phyloP scores from a whole-genome alignment of 495 filamentous ascomycete genomes.

The Penicillium flavigenum region DNA sequence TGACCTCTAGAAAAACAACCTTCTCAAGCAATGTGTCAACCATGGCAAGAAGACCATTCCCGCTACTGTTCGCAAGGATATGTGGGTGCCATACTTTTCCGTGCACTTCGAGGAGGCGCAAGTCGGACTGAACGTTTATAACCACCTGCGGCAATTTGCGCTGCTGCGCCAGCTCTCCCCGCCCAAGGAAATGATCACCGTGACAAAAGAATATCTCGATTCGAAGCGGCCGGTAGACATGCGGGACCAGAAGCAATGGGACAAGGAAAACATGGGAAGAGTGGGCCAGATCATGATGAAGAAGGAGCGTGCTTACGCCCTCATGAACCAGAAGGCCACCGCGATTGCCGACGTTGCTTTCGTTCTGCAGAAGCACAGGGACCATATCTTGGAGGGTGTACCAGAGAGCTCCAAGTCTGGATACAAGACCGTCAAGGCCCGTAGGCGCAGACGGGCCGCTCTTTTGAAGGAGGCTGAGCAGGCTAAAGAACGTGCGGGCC shows the following conservation, averaged over 20 bases:
- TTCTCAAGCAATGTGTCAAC: conserved; percentile 75
- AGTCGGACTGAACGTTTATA: conserved; percentile 72
- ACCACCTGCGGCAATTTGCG: conserved; percentile 77
- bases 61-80: conserved; percentile 76
- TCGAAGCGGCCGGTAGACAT: conserved; percentile 64
- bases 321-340: conserved; percentile 92
- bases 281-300: conserved; percentile 47
- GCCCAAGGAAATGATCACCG: conserved; percentile 50
- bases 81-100: conserved; percentile 80
- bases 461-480: conserved; percentile 40
- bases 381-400: conserved; percentile 36
- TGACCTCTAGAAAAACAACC: conserved; percentile 56
- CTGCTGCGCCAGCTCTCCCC: conserved; percentile 47
- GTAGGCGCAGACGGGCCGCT: conserved; percentile 33
- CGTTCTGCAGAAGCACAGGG: conserved; percentile 61
- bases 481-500: conserved; percentile 33
- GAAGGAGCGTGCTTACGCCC: conserved; percentile 57
- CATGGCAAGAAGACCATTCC: conserved; percentile 90
- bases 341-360: conserved; percentile 81
- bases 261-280: conserved; percentile 44
- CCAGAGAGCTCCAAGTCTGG: conserved; percentile 27
- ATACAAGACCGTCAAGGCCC: conserved; percentile 35
- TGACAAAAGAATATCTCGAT: conserved; percentile 44
- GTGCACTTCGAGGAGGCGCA: conserved; percentile 65
- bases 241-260: conserved; percentile 40